Evolutionary conservation across 208 protist species (phyloP).

Genomic region (Herpetomonas tarakana): DNA sequence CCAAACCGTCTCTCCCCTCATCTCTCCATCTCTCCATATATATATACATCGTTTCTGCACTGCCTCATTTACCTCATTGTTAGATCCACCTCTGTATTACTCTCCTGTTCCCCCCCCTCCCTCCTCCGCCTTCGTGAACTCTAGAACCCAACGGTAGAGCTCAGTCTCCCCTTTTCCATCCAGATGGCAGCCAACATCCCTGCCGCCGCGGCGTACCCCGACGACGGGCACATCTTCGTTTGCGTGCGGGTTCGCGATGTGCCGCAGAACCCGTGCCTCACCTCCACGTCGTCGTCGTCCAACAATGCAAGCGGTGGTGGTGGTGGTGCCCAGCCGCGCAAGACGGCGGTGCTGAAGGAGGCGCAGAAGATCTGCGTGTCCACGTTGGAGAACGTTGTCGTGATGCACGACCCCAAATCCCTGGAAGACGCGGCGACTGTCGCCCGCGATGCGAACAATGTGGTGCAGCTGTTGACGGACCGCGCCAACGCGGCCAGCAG

Average conservation of each 20-base stretch:
- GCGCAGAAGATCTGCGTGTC: conserved; percentile 68
- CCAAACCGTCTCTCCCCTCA: too few species aligned
- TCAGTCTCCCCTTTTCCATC: too few species aligned
- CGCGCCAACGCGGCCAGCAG: conserved; percentile 16
- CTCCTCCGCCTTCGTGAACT: too few species aligned
- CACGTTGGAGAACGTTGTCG: conserved; percentile 65
- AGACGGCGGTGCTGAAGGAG: conserved; percentile 18
- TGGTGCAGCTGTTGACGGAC: conserved; percentile 54
- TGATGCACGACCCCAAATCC: conserved; percentile 64
- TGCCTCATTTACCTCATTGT: too few species aligned
- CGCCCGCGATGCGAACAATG: conserved; percentile 54
- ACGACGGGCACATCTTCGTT: conserved; percentile 77
- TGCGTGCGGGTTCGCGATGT: conserved; percentile 71
- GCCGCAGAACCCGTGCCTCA: conserved; percentile 20
- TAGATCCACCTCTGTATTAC: too few species aligned
- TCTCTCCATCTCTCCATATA: too few species aligned
- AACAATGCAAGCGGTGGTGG: conserved; percentile 13
- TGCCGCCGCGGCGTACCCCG: conserved; percentile 51
- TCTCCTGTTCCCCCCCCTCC: too few species aligned
- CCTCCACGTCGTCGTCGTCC: not conserved
- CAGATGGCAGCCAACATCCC: too few species aligned
- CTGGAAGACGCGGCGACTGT: conserved; percentile 47
- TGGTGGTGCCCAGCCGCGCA: conserved; percentile 9
- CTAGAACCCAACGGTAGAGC: too few species aligned
- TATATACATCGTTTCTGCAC: too few species aligned